Evolutionary conservation across 1,139 yeast species (phyloP).

Genomic region (Yarrowia galli): DNA sequence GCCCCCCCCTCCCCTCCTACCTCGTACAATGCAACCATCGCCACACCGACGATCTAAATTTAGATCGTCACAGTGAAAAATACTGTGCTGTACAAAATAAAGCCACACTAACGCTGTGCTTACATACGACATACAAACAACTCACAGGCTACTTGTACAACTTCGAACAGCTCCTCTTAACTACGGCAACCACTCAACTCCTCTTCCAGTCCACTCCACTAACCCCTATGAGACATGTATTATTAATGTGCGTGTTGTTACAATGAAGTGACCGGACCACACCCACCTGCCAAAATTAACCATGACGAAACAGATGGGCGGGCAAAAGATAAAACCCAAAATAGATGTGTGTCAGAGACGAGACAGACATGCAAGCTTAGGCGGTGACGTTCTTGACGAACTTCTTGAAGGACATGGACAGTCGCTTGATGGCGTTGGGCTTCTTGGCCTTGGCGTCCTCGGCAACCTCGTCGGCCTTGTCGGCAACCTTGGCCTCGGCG

Average conservation of each 20-base stretch:
- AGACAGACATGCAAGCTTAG: slow-evolving; percentile 45
- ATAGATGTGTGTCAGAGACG: neutral
- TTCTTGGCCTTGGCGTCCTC: slow-evolving; percentile 59
- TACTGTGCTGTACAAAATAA: neutral
- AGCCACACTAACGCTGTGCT: slow-evolving; percentile 1
- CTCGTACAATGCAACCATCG: too few species aligned
- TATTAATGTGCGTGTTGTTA: slow-evolving; percentile 37
- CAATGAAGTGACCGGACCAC: slow-evolving; percentile 36
- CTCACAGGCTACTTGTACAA: neutral
- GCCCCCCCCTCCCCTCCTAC: too few species aligned
- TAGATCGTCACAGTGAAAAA: slow-evolving; percentile 1
- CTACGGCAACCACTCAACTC: too few species aligned
- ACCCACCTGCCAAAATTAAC: slow-evolving; percentile 32
- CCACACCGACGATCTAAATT: neutral
- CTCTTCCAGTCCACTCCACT: neutral
- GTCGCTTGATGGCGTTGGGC: slow-evolving; percentile 61
- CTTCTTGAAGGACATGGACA: slow-evolving; percentile 59
- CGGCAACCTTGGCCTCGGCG: slow-evolving; percentile 47
- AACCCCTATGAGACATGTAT: slow-evolving; percentile 29
- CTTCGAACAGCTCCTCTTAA: too few species aligned
- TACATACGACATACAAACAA: too few species aligned
- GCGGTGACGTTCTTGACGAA: slow-evolving; percentile 52
- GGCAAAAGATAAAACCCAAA: slow-evolving; percentile 34
- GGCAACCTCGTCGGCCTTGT: slow-evolving; percentile 43
- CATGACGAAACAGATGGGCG: slow-evolving; percentile 13